Evolutionary conservation across 1,284 basidiomycete genomes (phyloP).

Genomic region (Sporisorium iseilematis-ciliati): DNA sequence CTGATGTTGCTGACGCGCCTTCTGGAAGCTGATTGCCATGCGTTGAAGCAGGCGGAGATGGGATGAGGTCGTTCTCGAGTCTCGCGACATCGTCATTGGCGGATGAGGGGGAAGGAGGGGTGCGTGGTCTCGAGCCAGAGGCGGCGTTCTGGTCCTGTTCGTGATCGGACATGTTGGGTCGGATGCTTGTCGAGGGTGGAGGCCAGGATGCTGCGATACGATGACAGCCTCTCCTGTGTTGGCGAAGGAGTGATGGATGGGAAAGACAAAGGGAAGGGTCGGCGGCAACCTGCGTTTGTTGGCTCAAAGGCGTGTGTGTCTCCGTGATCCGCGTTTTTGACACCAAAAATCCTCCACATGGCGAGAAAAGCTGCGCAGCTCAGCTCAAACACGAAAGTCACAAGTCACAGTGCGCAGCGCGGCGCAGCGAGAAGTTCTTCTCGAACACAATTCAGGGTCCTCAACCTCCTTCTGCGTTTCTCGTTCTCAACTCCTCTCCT

Average conservation of each 20-base stretch:
- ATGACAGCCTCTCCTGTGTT: too few relatives aligned
- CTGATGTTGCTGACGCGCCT: background rate
- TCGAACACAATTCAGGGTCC: slow-evolving; percentile 5
- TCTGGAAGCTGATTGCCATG: background rate
- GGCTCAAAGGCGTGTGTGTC: background rate
- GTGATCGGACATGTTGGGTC: slow-evolving; percentile 14
- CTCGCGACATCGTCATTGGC: slow-evolving; percentile 14
- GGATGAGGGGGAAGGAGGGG: slow-evolving; percentile 9
- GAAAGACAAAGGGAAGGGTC: background rate
- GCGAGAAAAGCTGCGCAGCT: slow-evolving; percentile 3
- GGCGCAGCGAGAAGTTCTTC: background rate
- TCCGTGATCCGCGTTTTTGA: slow-evolving; percentile 13
- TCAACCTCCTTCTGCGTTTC: background rate
- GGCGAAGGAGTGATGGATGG: background rate
- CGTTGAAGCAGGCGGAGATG: slow-evolving; percentile 31
- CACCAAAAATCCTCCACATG: slow-evolving; percentile 3
- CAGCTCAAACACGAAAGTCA: too few relatives aligned
- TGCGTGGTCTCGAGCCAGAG: slow-evolving; percentile 16
- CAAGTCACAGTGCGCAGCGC: background rate
- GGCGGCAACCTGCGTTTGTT: background rate
- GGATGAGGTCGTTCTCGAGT: slow-evolving; percentile 39
- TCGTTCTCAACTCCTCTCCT: background rate
- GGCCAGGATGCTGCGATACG: background rate
- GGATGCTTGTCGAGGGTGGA: background rate
- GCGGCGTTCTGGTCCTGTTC: slow-evolving; percentile 6